Evolutionary conservation across 108 stramenopile genomes (phyloP).

Genomic region (Cylindrotheca fusiformis): DNA sequence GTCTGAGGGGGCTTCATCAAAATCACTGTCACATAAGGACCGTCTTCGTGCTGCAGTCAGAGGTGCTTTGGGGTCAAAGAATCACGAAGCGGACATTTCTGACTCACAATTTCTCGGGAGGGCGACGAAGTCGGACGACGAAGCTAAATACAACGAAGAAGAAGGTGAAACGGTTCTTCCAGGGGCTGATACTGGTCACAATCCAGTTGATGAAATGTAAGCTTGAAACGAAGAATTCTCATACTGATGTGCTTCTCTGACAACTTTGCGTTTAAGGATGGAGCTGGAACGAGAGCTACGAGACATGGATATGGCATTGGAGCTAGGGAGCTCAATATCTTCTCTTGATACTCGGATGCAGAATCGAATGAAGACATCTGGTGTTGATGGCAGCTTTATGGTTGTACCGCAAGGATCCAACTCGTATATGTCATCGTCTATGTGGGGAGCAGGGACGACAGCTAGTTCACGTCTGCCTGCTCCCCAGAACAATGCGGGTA

Average conservation of each 20-base stretch:
- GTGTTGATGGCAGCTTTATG: conserved; percentile 75
- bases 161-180: conserved; percentile 17
- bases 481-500: conserved; percentile 11
- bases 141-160: conserved; percentile 9
- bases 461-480: conserved; percentile 20
- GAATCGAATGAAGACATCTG: conserved; percentile 36
- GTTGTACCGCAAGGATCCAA: conserved; percentile 77
- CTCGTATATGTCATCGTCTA: conserved; percentile 68
- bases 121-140: conserved; percentile 19
- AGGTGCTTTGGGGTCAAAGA: conserved; percentile 57
- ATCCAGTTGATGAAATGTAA: conserved; percentile 32
- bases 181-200: conserved; percentile 9
- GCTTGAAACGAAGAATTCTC: too few species aligned
- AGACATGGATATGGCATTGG: conserved; percentile 80
- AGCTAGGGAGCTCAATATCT: conserved; percentile 74
- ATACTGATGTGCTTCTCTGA: too few species aligned
- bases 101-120: conserved; percentile 78
- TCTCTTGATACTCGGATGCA: conserved; percentile 55
- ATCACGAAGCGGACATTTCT: conserved; percentile 75
- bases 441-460: conserved; percentile 29
- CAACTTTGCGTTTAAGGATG: conserved; percentile 62
- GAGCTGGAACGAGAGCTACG: conserved; percentile 80
- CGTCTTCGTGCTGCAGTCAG: conserved; percentile 75
- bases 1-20: background rate
- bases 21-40: conserved; percentile 44